Percentiles rank a stretch among this genome's conserved stretches.
phyloP scores from a whole-genome alignment of 176 grass and related monocot genomes.

The Luzula sylvatica region DNA sequence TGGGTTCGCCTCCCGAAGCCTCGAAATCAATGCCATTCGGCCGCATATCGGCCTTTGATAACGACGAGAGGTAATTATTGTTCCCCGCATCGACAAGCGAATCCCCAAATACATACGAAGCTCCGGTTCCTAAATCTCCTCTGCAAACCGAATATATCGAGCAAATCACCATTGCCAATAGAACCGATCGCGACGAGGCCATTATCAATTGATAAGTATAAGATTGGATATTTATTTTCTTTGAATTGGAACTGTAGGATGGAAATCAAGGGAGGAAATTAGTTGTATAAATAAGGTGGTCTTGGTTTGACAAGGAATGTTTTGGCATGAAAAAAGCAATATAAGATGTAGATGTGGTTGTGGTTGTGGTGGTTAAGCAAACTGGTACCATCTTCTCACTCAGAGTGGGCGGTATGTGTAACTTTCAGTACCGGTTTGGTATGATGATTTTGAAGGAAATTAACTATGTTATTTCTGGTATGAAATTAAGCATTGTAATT shows the following conservation, averaged over 20 bases:
- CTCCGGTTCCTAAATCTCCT: slow-evolving; percentile 20
- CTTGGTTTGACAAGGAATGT: slow-evolving; percentile 3
- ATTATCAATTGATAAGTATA: not conserved
- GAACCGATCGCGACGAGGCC: not conserved
- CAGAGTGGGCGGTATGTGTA: too few relatives aligned
- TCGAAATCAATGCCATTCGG: slow-evolving; percentile 95
- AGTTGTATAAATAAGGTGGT: slow-evolving; percentile 6
- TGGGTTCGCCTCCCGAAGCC: slow-evolving; percentile 63
- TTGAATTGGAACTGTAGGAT: too few relatives aligned
- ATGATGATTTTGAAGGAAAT: too few relatives aligned
- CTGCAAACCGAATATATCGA: slow-evolving; percentile 2
- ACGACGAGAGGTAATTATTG: slow-evolving; percentile 76
- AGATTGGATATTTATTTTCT: slow-evolving; percentile 3
- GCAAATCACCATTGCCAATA: not conserved
- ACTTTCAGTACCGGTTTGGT: too few relatives aligned
- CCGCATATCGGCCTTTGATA: slow-evolving; percentile 66
- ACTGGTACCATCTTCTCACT: too few relatives aligned
- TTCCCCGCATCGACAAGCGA: slow-evolving; percentile 91
- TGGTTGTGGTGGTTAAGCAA: slow-evolving; percentile 2
- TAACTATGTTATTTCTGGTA: too few relatives aligned
- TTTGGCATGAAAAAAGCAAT: not conserved
- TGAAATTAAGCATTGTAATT: too few relatives aligned
- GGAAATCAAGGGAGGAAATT: not conserved
- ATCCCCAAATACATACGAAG: slow-evolving; percentile 93
- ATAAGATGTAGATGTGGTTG: slow-evolving; percentile 10